Base-by-base conservation (phyloP, 2,329 filamentous ascomycete genomes). In the Drechmeria coniospora region DNA sequence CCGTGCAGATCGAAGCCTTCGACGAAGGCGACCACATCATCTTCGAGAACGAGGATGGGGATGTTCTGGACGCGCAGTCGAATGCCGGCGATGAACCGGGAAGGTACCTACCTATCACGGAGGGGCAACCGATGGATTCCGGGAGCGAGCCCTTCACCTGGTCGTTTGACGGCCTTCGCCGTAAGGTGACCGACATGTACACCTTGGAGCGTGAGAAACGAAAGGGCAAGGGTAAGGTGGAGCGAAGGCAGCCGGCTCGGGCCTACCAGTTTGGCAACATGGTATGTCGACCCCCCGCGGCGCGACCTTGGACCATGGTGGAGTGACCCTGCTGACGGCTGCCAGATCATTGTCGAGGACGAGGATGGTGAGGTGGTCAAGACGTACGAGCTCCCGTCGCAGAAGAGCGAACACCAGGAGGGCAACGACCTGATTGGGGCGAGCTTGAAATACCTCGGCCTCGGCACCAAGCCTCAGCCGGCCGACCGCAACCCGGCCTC, bases 191-290 rank as follows among this genome's bases (percentile, higher is more conserved):
- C 5, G 57, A 63, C 15, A 63, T 67, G 47, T 65, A 64, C 25
- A 63, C 68, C 4, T 65, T 68, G n/a, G 67, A 82, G 38, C 53
- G 74, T 25, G 55, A 68, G 26, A 68, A 71, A 41, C 64, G 71
- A 14, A 79, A 75, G 39, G 59, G 61, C 11, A 79, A 75, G 41
- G 59, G 59, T 23, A 73, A 74, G 49, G 47, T 59, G 3, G 68
- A 75, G 21, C 63, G 68, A 28, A 67, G 59, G 37, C 65, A 79
- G 30, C 79, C 80, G 9, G 82, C 82, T n/a, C 62, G 77, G 26
- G 81, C 81, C 5, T 92, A 86, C 46, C 80, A 86, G 39, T 87
- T 83, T 44, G 82, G 82, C 36, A 86, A 82, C 46, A 86, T 68
- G 23, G 70, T 74, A 60, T 49, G 66, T n/a, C n/a, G 49, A 25